Base-by-base conservation (phyloP, 2,329 filamentous ascomycete genomes). In the Fusarium xyrophilum region DNA sequence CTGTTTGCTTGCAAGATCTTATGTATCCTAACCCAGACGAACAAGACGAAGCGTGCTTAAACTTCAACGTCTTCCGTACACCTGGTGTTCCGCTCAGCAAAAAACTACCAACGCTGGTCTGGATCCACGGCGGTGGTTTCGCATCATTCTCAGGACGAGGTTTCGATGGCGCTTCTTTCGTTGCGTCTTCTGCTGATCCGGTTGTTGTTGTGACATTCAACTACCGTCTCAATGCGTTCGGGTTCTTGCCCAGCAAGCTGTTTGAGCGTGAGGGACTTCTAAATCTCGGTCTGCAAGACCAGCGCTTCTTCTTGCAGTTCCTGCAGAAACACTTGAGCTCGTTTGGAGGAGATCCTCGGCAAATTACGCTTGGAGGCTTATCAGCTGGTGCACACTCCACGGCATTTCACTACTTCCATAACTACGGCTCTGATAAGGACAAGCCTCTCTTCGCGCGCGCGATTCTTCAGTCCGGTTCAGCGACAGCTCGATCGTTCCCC, bases 311-410 rank as follows among this genome's bases (percentile, higher is more conserved):
- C 12, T 25, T 63, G 5, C 21, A 56, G 3, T 63, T 53, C 6
- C 1, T 63, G 1, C 60, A 46, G 13, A 44, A 47, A 1, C 35
- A 63, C 3, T 1, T 63, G 11, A 14, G 32, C 15, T 25, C 43
- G 0, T 63, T 63, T 12, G 58, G 60, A 2, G 50, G 58, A 13
- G 58, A 63, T 4, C 33, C 43, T 13, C 10, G 42, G 6, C 50
- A 50, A 14, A 27, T 63, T 14, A 63, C 60, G 2, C 27, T 63
- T 11, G 42, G 33, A 7, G 60, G 60, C 5, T 19, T 55, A 9
- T 63, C 58, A 2, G 60, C 60, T 1, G 60, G 60, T 5, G 58
- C 58, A 17, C 58, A 61, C 2, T 61, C 58, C 5, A 61, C 58
- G 0, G 55, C 58, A 1, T 61, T 61, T 3, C 58, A 61, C 15